These are phyloP conservation scores for Pseudogymnoascus sp. DNA, from an alignment of 2,329 filamentous ascomycete genomes.

Conservation along the genomic window DNA sequence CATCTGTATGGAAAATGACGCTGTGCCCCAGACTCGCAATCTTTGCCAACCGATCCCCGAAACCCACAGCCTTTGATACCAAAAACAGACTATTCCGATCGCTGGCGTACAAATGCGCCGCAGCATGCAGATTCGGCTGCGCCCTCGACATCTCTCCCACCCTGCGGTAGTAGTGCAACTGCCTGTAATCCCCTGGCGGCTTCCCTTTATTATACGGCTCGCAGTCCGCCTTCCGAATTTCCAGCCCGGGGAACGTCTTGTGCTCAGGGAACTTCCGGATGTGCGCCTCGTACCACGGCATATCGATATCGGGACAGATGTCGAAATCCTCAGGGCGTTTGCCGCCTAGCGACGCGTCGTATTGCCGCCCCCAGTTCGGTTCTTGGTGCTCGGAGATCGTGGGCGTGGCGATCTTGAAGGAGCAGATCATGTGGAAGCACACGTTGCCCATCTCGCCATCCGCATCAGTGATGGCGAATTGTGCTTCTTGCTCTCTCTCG, in stretches of 20 bases:
- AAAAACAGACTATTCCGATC: slow-evolving; percentile 47
- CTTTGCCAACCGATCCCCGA: slow-evolving; percentile 30
- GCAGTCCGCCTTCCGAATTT: slow-evolving; percentile 40
- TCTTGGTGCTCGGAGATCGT: slow-evolving; percentile 12
- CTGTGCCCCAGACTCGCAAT: slow-evolving; percentile 41
- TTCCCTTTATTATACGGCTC: slow-evolving; percentile 13
- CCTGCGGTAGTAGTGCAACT: slow-evolving; percentile 11
- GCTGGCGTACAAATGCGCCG: slow-evolving; percentile 48
- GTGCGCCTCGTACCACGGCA: slow-evolving; percentile 15
- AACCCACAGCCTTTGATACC: slow-evolving; percentile 40
- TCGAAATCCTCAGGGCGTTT: slow-evolving; percentile 9
- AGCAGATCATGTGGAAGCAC: slow-evolving; percentile 44
- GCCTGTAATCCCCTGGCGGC: slow-evolving; percentile 13
- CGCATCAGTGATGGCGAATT: slow-evolving; percentile 4
- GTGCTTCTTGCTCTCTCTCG: slow-evolving; percentile 20
- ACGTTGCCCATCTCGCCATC: slow-evolving; percentile 31
- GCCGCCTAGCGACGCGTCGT: slow-evolving; percentile 11
- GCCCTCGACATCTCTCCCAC: slow-evolving; percentile 32
- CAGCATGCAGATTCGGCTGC: slow-evolving; percentile 46
- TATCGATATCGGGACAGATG: slow-evolving; percentile 14
- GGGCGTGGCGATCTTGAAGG: slow-evolving; percentile 35
- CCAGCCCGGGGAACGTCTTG: slow-evolving; percentile 27
- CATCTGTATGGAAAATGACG: slow-evolving; percentile 38
- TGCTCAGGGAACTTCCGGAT: slow-evolving; percentile 10
- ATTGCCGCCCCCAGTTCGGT: slow-evolving; percentile 7